phyloP scores from a whole-genome alignment of 2,329 filamentous ascomycete species.

The Xylogone sp. region DNA sequence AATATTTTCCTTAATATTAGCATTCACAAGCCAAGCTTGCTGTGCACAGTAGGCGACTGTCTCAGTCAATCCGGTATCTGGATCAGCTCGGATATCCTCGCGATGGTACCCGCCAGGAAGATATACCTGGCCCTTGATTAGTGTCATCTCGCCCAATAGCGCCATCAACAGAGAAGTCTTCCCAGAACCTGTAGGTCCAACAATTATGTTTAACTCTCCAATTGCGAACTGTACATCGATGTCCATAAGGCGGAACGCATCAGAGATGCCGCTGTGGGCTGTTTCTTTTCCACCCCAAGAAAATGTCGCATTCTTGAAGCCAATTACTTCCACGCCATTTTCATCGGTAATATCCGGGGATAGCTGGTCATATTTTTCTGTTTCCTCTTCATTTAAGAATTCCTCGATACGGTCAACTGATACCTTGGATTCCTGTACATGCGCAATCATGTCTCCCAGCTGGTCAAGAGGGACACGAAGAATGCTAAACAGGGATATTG shows the following conservation, averaged over 20 bases:
- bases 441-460: constrained; percentile 96
- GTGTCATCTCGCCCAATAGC: constrained; percentile 90
- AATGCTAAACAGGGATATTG: constrained; percentile 91
- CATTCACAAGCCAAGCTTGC: constrained; percentile 95
- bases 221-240: constrained; percentile 78
- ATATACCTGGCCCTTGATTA: constrained; percentile 74
- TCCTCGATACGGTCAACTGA: constrained; percentile 96
- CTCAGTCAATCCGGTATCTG: constrained; percentile 82
- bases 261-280: constrained; percentile 56
- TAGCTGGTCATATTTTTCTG: constrained; percentile 89
- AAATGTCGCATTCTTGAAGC: constrained; percentile 79
- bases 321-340: constrained; percentile 70
- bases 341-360: constrained; percentile 65
- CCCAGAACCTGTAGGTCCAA: constrained; percentile 88
- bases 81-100: constrained; percentile 77
- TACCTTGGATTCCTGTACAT: constrained; percentile 95
- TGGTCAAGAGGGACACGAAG: constrained; percentile 92
- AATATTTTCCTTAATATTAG: constrained; percentile 93
- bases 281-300: constrained; percentile 79
- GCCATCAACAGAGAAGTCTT: constrained; percentile 97
- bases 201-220: constrained; percentile 86
- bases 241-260: constrained; percentile 79
- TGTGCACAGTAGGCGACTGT: constrained; percentile 96
- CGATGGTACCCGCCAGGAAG: constrained; percentile 82
- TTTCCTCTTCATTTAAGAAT: constrained; percentile 90